Conservation (phyloP, 2,329 filamentous ascomycete species). For the Sclerotinia borealis region DNA sequence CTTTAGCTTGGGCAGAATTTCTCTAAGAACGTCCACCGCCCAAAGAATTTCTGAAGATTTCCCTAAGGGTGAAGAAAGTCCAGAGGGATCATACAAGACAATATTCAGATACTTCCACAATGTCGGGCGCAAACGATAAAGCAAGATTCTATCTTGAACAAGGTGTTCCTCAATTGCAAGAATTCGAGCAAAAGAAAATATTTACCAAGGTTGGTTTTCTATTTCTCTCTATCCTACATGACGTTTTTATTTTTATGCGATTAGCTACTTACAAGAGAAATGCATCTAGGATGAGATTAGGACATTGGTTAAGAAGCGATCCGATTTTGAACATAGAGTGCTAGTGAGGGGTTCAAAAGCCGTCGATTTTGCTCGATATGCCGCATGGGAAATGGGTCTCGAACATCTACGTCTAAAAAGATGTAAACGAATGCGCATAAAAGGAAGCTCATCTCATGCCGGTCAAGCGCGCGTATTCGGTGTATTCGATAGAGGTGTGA, state of each 20-base stretch:
- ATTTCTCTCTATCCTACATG: slow-evolving; percentile 7
- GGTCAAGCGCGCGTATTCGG: slow-evolving; percentile 81
- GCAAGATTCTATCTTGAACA: slow-evolving; percentile 93
- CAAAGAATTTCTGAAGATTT: slow-evolving; percentile 12
- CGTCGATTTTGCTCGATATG: slow-evolving; percentile 78
- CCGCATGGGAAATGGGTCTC: slow-evolving; percentile 62
- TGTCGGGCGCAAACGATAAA: slow-evolving; percentile 86
- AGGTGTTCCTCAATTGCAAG: slow-evolving; percentile 83
- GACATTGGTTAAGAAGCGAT: slow-evolving; percentile 82
- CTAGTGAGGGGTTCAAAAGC: slow-evolving; percentile 73
- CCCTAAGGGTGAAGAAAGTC: background rate
- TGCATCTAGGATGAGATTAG: slow-evolving; percentile 71
- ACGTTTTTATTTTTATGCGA: background rate
- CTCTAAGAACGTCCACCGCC: background rate
- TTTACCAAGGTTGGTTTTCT: slow-evolving; percentile 61
- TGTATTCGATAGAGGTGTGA: slow-evolving; percentile 80
- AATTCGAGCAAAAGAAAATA: slow-evolving; percentile 86
- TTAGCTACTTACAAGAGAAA: background rate
- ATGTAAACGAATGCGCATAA: slow-evolving; percentile 73
- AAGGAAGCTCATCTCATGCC: slow-evolving; percentile 56
- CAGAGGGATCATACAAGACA: background rate
- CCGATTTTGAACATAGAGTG: slow-evolving; percentile 87
- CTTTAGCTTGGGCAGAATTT: background rate
- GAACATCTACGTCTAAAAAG: slow-evolving; percentile 77
- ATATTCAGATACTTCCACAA: slow-evolving; percentile 34